Evolutionary conservation across 106 monocot species (phyloP).

Genomic region (Dendrobium nobile): DNA sequence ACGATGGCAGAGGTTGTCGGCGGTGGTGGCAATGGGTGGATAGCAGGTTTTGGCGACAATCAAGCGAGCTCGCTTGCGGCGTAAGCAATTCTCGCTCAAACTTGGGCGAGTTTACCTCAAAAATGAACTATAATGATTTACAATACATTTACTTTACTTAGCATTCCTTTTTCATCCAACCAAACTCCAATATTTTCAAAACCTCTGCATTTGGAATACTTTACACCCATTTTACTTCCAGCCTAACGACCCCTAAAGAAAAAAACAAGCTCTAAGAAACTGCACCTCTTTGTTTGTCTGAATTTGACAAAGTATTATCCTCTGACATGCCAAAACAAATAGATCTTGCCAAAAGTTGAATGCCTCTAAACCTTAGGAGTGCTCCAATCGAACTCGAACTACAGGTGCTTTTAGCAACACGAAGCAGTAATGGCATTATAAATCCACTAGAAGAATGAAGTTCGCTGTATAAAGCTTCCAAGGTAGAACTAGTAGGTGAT

Average conservation of each 20-base stretch:
- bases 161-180: too few relatives aligned
- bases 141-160: too few relatives aligned
- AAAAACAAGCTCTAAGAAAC: background rate
- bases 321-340: constrained; percentile 52
- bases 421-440: constrained; percentile 48
- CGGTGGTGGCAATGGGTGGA: too few relatives aligned
- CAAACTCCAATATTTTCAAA: too few relatives aligned
- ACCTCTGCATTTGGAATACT: too few relatives aligned
- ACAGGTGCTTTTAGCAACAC: constrained; percentile 43
- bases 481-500: constrained; percentile 21
- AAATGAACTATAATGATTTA: too few relatives aligned
- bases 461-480: constrained; percentile 45
- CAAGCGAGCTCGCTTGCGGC: too few relatives aligned
- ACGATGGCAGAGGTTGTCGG: too few relatives aligned
- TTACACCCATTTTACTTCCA: too few relatives aligned
- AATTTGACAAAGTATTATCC: constrained; percentile 16
- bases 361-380: constrained; percentile 62
- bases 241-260: background rate
- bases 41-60: too few relatives aligned
- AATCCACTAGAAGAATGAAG: constrained; percentile 58
- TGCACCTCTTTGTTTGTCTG: constrained; percentile 44
- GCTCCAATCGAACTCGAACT: constrained; percentile 37
- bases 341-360: constrained; percentile 61
- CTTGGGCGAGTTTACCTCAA: too few relatives aligned
- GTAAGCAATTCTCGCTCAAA: too few relatives aligned